Conservation (phyloP, 306 rosid species). For the Cicer yamashitae region DNA sequence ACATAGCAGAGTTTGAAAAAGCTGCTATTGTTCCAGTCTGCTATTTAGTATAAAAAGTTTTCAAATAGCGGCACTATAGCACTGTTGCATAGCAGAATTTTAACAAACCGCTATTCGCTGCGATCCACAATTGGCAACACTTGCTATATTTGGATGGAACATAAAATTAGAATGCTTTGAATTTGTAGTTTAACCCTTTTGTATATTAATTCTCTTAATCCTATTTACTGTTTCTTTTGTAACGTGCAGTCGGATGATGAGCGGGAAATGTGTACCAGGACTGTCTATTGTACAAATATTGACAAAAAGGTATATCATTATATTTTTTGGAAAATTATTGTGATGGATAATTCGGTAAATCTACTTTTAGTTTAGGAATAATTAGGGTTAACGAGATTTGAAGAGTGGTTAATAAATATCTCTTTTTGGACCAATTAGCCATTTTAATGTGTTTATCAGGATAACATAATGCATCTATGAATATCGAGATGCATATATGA, state of each 20-base stretch:
- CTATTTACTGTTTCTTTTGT: slow-evolving; percentile 41
- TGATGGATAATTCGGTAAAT: background rate
- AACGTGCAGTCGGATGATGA: slow-evolving; percentile 88
- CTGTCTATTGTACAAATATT: slow-evolving; percentile 96
- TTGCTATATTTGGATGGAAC: slow-evolving; percentile 22
- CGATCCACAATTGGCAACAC: too few species aligned
- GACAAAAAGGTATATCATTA: slow-evolving; percentile 75
- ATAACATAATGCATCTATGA: background rate
- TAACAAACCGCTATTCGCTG: too few species aligned
- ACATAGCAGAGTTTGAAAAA: too few species aligned
- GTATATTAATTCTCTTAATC: background rate
- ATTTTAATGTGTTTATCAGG: background rate
- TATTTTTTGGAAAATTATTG: slow-evolving; percentile 1
- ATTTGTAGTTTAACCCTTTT: slow-evolving; percentile 1
- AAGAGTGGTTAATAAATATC: slow-evolving; percentile 10
- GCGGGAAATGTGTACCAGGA: slow-evolving; percentile 95
- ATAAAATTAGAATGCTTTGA: background rate
- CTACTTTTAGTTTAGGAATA: slow-evolving; percentile 2
- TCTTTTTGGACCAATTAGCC: background rate
- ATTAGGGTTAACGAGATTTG: slow-evolving; percentile 8
- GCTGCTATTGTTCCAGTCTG: too few species aligned
- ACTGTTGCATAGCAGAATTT: too few species aligned
- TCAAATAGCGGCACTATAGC: too few species aligned
- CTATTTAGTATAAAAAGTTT: too few species aligned
- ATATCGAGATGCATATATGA: slow-evolving; percentile 1